Evolutionary conservation across 441 rosid genomes (phyloP).

Genomic region (Adansonia gregorii): DNA sequence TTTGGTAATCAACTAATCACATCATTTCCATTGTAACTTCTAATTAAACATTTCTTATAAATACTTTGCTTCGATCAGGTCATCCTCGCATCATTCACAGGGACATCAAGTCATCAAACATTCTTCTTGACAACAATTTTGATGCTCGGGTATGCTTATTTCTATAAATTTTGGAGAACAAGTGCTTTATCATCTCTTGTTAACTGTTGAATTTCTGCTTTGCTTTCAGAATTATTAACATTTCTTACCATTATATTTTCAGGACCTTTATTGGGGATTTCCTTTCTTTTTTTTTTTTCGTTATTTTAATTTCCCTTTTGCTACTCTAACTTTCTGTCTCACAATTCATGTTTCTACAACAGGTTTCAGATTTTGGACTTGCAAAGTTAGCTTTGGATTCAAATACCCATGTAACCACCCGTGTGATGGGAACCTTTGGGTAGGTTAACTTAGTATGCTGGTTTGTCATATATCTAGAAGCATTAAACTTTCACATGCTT

Average conservation of each 20-base stretch:
- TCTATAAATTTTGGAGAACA: conserved; percentile 16
- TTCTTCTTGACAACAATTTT: conserved; percentile 78
- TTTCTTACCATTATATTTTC: conserved; percentile 4
- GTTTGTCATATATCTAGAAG: not conserved
- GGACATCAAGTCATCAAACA: conserved; percentile 95
- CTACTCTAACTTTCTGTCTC: conserved; percentile 4
- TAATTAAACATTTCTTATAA: conserved; percentile 18
- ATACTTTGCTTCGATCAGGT: conserved; percentile 47
- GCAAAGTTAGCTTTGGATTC: conserved; percentile 86
- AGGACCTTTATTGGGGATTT: not conserved
- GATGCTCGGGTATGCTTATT: conserved; percentile 72
- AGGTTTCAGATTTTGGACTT: conserved; percentile 96
- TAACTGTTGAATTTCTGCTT: conserved; percentile 9
- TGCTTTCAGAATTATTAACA: not conserved
- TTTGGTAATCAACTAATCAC: not conserved
- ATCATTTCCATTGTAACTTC: not conserved
- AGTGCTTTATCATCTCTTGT: not conserved
- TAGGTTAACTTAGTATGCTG: conserved; percentile 35
- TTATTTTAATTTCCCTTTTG: not conserved
- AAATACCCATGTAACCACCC: conserved; percentile 84
- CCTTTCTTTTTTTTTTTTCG: not conserved
- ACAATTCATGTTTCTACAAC: conserved; percentile 16
- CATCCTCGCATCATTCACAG: conserved; percentile 96
- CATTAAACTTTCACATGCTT: not conserved
- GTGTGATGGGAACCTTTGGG: conserved; percentile 99